Conservation (phyloP, 1,284 basidiomycete genomes). For the Meira nashicola region DNA sequence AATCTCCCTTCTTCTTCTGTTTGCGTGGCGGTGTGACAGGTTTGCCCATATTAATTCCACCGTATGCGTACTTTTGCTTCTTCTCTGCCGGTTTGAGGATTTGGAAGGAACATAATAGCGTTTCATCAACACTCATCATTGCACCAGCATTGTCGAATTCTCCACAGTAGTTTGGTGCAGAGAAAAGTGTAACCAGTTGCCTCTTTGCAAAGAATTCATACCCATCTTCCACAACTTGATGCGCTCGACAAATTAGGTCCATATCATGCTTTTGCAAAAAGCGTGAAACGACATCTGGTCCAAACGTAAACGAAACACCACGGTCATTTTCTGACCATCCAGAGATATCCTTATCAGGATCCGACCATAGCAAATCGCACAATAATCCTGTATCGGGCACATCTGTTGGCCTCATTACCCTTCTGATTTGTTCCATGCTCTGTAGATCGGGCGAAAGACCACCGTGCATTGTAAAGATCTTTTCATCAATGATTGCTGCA, state of each 20-base stretch:
- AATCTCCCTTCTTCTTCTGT: conserved; percentile 54
- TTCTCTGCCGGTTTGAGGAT: conserved; percentile 99
- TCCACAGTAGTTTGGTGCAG: conserved; percentile 94
- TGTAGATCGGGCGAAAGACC: conserved; percentile 92
- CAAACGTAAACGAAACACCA: conserved; percentile 97
- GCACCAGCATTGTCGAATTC: conserved; percentile 75
- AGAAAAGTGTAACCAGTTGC: conserved; percentile 93
- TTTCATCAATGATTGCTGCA: conserved; percentile 93
- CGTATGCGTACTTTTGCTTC: conserved; percentile 71
- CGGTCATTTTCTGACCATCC: conserved; percentile 99
- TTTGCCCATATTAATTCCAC: conserved; percentile 53
- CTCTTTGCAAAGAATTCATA: conserved; percentile 99
- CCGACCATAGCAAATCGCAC: conserved; percentile 96
- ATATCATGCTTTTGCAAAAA: conserved; percentile 98
- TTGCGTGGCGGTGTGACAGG: conserved; percentile 61
- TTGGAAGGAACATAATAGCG: conserved; percentile 95
- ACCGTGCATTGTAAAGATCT: conserved; percentile 85
- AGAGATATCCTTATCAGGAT: conserved; percentile 98
- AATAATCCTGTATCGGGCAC: conserved; percentile 95
- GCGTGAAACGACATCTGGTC: conserved; percentile 91
- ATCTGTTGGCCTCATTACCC: conserved; percentile 98
- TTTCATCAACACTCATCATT: conserved; percentile 99
- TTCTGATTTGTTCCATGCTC: conserved; percentile 95
- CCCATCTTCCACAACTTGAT: conserved; percentile 98
- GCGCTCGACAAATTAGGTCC: conserved; percentile 97